phyloP scores from a whole-genome alignment of 495 filamentous ascomycete species.

The Barbatosphaeria neglecta region DNA sequence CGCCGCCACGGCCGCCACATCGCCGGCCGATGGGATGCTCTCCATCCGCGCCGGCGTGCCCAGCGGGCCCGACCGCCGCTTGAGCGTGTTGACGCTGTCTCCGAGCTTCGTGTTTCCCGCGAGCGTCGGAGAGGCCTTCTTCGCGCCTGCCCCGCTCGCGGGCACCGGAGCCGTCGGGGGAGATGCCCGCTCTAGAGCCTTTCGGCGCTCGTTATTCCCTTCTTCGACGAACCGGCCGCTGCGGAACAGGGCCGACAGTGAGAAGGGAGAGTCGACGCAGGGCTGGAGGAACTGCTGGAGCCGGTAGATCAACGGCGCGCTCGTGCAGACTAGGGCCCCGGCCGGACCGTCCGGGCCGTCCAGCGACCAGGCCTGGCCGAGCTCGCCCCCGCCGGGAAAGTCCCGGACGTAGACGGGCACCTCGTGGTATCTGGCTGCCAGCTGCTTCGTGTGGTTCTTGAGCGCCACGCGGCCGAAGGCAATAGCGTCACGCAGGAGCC shows the following conservation, averaged over 20 bases:
- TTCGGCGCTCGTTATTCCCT: slow-evolving; percentile 19
- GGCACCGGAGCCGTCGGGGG: not conserved
- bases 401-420: slow-evolving; percentile 59
- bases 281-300: slow-evolving; percentile 29
- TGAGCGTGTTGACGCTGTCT: slow-evolving; percentile 13
- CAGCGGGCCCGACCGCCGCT: slow-evolving; percentile 12
- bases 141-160: not conserved
- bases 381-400: slow-evolving; percentile 38
- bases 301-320: slow-evolving; percentile 22
- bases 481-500: slow-evolving; percentile 50
- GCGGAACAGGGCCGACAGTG: slow-evolving; percentile 22
- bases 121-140: slow-evolving; percentile 9
- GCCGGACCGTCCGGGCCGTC: slow-evolving; percentile 25
- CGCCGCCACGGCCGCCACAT: slow-evolving; percentile 2
- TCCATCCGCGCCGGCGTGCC: slow-evolving; percentile 4
- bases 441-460: slow-evolving; percentile 47
- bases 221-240: slow-evolving; percentile 22
- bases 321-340: slow-evolving; percentile 25
- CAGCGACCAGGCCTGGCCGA: slow-evolving; percentile 53
- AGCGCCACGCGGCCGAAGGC: slow-evolving; percentile 47
- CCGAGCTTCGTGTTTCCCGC: slow-evolving; percentile 29
- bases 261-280: slow-evolving; percentile 21
- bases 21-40: not conserved
- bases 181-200: slow-evolving; percentile 9
- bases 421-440: slow-evolving; percentile 59